phyloP scores from a whole-genome alignment of 192 early-diverging fungal species.

The Backusella australiensis region DNA sequence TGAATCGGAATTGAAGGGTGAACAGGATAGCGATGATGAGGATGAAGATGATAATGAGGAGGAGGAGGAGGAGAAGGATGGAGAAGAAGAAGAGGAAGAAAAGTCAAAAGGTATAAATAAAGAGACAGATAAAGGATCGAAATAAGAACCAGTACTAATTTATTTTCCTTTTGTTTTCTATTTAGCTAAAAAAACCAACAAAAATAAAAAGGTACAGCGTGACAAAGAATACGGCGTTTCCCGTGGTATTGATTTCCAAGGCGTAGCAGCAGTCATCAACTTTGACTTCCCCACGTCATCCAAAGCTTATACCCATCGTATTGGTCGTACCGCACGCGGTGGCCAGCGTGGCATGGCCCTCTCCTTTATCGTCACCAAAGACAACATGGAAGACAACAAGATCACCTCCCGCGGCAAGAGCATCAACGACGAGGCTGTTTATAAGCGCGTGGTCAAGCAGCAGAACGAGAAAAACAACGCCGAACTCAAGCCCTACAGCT shows the following conservation, averaged over 20 bases:
- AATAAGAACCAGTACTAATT: too few relatives aligned
- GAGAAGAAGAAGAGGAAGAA: conserved; percentile 24
- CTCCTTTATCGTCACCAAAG: conserved; percentile 73
- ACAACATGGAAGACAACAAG: conserved; percentile 32
- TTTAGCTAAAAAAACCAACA: conserved; percentile 33
- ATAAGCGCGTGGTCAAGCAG: conserved; percentile 65
- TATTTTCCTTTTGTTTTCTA: neutral
- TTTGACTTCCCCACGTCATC: conserved; percentile 92
- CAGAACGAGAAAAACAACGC: conserved; percentile 53
- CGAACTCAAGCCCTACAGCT: conserved; percentile 74
- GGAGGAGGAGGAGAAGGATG: conserved; percentile 30
- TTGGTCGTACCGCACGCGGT: conserved; percentile 94
- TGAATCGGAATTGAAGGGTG: conserved; percentile 69
- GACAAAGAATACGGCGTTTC: conserved; percentile 95
- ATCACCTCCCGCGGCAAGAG: conserved; percentile 32
- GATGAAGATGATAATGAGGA: conserved; percentile 45
- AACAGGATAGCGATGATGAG: conserved; percentile 62
- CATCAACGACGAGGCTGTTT: conserved; percentile 64
- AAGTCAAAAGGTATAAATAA: conserved; percentile 18
- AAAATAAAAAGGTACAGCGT: conserved; percentile 45
- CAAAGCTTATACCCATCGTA: conserved; percentile 88
- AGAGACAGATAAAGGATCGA: conserved; percentile 9
- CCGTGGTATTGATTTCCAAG: conserved; percentile 94
- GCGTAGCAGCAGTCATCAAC: conserved; percentile 92
- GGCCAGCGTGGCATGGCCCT: conserved; percentile 87